phyloP scores from a whole-genome alignment of 176 grass and related monocot species.

The Triticum timopheevii region DNA sequence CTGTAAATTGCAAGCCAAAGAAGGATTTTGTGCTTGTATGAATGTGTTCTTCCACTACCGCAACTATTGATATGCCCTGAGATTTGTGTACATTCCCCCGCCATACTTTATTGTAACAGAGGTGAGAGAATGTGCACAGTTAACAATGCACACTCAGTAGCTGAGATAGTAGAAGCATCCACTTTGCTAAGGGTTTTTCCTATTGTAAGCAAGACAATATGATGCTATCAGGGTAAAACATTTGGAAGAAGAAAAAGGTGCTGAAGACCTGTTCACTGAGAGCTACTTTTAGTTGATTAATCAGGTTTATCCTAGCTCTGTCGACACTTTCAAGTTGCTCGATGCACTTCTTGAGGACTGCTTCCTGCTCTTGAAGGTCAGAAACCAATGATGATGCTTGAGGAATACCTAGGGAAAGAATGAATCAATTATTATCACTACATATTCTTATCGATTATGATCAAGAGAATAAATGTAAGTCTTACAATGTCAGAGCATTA shows the following conservation, averaged over 20 bases:
- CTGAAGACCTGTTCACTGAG: constrained; percentile 72
- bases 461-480: not conserved
- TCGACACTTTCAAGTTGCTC: constrained; percentile 67
- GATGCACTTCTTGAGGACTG: constrained; percentile 57
- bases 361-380: constrained; percentile 69
- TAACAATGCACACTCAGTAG: not conserved
- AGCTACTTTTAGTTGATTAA: constrained; percentile 78
- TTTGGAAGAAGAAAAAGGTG: constrained; percentile 30
- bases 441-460: not conserved
- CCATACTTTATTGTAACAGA: not conserved
- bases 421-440: constrained; percentile 11
- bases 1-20: constrained; percentile 3
- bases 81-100: not conserved
- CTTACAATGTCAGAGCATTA: not conserved
- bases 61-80: not conserved
- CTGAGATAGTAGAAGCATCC: constrained; percentile 2
- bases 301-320: constrained; percentile 47
- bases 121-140: not conserved
- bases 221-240: not conserved
- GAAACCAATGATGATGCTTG: constrained; percentile 55
- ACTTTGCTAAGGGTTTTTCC: not conserved
- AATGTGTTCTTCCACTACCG: not conserved
- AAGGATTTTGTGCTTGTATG: not conserved
- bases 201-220: not conserved
- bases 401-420: constrained; percentile 59